Percentiles rank a stretch among this genome's conserved stretches.
These are phyloP conservation scores for Collybiopsis confluens DNA, from an alignment of 768 basidiomycete genomes.

Conservation along the genomic window DNA sequence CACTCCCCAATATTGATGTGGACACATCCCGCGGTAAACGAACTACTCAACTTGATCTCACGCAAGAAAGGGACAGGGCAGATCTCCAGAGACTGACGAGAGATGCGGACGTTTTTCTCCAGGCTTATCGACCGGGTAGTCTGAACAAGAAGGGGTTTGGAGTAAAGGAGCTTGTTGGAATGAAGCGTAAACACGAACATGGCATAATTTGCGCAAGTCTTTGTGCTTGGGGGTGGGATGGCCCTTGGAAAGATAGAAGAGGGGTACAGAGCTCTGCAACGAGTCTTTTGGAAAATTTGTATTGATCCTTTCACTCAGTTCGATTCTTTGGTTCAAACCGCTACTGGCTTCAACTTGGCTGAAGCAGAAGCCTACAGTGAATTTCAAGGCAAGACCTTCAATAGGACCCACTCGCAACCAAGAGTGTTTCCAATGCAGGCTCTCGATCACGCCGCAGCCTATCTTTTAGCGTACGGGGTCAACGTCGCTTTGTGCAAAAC, in stretches of 20 bases:
- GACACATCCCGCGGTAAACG: slow-evolving; percentile 64
- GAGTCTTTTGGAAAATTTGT: too few relatives aligned
- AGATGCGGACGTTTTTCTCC: slow-evolving; percentile 55
- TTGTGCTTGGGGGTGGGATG: slow-evolving; percentile 54
- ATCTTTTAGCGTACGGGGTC: slow-evolving; percentile 56
- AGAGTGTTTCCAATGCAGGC: slow-evolving; percentile 53
- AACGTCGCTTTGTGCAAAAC: slow-evolving; percentile 51
- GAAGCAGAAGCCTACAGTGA: slow-evolving; percentile 46
- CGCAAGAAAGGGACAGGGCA: slow-evolving; percentile 21
- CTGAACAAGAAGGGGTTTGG: slow-evolving; percentile 47
- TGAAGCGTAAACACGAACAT: slow-evolving; percentile 22
- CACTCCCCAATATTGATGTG: slow-evolving; percentile 44
- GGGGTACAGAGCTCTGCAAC: too few relatives aligned
- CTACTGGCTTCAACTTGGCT: slow-evolving; percentile 54
- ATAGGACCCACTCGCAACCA: slow-evolving; percentile 7
- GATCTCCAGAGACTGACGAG: slow-evolving; percentile 31
- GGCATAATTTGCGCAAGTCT: slow-evolving; percentile 54
- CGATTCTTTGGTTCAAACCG: slow-evolving; percentile 62
- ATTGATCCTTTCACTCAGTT: slow-evolving; percentile 38
- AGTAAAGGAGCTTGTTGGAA: slow-evolving; percentile 29
- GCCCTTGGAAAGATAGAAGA: slow-evolving; percentile 49
- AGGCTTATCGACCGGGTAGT: slow-evolving; percentile 54
- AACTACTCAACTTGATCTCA: slow-evolving; percentile 56
- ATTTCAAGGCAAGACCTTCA: slow-evolving; percentile 16
- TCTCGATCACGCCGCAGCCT: slow-evolving; percentile 56